Conservation (phyloP, 768 basidiomycete genomes). For the Crucibulum laeve region DNA sequence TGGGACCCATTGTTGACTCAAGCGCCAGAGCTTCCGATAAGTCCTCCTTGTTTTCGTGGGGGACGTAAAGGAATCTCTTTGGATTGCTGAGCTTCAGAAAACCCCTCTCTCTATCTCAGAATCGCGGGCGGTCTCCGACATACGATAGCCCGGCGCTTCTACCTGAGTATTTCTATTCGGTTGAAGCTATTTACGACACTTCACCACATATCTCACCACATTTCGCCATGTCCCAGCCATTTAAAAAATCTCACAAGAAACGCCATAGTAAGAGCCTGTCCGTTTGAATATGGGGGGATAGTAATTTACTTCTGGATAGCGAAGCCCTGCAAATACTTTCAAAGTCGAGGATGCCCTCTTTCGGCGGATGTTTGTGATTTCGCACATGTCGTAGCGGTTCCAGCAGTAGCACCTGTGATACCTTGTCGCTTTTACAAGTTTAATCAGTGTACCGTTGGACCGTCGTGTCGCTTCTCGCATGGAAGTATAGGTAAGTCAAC, state of each 20-base stretch:
- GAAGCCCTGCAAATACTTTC: constrained; percentile 48
- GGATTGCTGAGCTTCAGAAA: neutral
- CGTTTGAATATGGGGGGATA: neutral
- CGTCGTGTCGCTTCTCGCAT: constrained; percentile 34
- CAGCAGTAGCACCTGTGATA: constrained; percentile 8
- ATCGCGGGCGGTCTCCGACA: no score
- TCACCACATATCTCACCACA: no score
- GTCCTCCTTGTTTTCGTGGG: constrained; percentile 18
- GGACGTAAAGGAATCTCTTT: constrained; percentile 16
- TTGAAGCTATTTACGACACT: no score
- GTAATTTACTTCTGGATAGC: constrained; percentile 20
- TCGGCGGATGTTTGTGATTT: constrained; percentile 45
- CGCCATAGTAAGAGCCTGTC: constrained; percentile 30
- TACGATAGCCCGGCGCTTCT: no score
- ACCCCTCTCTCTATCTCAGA: neutral
- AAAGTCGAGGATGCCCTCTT: constrained; percentile 35
- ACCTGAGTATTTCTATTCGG: no score
- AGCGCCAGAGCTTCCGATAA: constrained; percentile 15
- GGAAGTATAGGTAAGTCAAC: no score
- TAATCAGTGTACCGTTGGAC: constrained; percentile 32
- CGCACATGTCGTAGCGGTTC: constrained; percentile 31
- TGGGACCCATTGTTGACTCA: constrained; percentile 25
- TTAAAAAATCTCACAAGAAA: constrained; percentile 33
- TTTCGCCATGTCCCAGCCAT: no score
- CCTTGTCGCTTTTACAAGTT: constrained; percentile 29